Percentiles rank a stretch among this genome's conserved stretches.
phyloP scores from a whole-genome alignment of 2,329 filamentous ascomycete genomes.

The Scortechinia acanthostroma region DNA sequence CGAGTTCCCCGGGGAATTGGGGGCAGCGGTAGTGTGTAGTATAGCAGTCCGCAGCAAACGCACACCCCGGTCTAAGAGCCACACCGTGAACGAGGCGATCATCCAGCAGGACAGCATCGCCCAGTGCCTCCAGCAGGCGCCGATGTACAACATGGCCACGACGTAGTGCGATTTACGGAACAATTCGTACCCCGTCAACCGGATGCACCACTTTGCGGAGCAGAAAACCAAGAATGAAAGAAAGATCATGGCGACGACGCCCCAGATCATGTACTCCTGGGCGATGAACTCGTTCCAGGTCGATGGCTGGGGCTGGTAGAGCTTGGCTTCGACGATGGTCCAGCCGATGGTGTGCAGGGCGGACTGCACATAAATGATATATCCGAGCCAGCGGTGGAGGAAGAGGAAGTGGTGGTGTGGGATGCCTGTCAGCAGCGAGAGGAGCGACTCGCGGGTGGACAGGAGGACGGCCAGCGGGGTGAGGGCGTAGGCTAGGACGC shows the following conservation, averaged over 20 bases:
- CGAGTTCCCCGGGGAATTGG: constrained; percentile 17
- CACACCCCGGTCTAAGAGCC: constrained; percentile 54
- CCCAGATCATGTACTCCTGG: constrained; percentile 68
- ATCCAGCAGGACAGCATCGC: constrained; percentile 60
- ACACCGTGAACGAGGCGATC: constrained; percentile 56
- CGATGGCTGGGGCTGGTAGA: constrained; percentile 68
- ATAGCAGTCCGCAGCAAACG: constrained; percentile 48
- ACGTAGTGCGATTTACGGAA: constrained; percentile 72
- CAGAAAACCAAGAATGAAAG: constrained; percentile 42
- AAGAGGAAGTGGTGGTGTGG: constrained; percentile 76
- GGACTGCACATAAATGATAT: constrained; percentile 64
- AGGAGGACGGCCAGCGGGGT: constrained; percentile 66
- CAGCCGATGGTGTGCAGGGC: constrained; percentile 66
- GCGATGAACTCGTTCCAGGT: constrained; percentile 47
- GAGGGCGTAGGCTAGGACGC: constrained; percentile 66
- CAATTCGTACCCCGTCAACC: constrained; percentile 67
- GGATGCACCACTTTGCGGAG: constrained; percentile 45
- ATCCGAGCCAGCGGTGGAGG: constrained; percentile 69
- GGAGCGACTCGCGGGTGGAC: constrained; percentile 61
- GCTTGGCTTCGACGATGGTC: constrained; percentile 55
- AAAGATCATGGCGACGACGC: constrained; percentile 59
- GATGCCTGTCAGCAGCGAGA: constrained; percentile 64
- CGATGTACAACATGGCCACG: constrained; percentile 68
- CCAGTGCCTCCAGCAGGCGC: constrained; percentile 74
- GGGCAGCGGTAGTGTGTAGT: constrained; percentile 49